A percentile compares a stretch with the other conserved stretches of the same genome.
Evolutionary conservation across 2,329 filamentous ascomycete genomes (phyloP).

Genomic region (Xylaria polymorpha): DNA sequence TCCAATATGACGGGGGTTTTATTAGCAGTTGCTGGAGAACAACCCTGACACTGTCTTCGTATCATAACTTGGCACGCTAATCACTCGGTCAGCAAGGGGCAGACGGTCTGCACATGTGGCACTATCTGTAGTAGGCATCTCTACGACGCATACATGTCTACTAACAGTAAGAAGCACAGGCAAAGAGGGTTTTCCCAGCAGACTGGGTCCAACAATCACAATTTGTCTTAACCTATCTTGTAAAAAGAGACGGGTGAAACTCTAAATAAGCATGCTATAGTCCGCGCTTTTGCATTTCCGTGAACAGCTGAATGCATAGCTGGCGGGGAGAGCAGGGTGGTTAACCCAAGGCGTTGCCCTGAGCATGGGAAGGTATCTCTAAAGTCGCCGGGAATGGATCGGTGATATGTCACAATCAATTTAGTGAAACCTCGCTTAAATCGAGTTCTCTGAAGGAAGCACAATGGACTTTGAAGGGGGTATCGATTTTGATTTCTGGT

Average conservation of each 20-base stretch:
- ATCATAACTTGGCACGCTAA: neutral
- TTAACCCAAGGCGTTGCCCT: neutral
- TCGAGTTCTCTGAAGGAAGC: neutral
- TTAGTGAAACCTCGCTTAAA: neutral
- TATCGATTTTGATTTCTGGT: slow-evolving; percentile 14
- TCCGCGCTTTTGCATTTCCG: neutral
- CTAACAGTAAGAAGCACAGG: neutral
- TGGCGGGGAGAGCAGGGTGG: neutral
- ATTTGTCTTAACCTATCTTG: neutral
- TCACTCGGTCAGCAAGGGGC: neutral
- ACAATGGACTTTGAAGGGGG: slow-evolving; percentile 8
- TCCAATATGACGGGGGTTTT: neutral
- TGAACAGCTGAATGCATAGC: slow-evolving; percentile 3
- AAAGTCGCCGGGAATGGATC: neutral
- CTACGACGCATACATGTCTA: neutral
- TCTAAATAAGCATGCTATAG: slow-evolving; percentile 1
- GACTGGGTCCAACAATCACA: neutral
- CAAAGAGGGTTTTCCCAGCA: neutral
- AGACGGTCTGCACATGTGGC: neutral
- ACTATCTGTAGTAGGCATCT: neutral
- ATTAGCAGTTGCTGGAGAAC: neutral
- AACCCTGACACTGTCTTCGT: neutral
- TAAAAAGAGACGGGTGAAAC: neutral
- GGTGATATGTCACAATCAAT: neutral
- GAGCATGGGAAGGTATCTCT: neutral